Conservation (phyloP, 2,329 filamentous ascomycete species). For the Leptographium flavum region DNA sequence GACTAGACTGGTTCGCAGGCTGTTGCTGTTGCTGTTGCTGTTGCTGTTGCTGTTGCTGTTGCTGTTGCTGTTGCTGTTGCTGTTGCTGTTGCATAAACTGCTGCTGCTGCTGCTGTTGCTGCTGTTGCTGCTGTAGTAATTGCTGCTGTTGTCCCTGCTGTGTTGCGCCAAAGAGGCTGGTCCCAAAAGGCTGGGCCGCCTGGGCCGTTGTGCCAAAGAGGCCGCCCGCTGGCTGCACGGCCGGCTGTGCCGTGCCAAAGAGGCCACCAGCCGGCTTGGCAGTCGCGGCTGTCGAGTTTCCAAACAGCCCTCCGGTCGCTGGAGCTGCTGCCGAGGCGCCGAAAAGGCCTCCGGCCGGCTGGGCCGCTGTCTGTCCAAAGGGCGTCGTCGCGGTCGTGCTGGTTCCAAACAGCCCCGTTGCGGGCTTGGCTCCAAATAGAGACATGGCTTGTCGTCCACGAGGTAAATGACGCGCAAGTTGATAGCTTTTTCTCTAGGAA, state of each 20-base stretch:
- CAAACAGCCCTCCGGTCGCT: slow-evolving; percentile 19
- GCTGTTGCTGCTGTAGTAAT: slow-evolving; percentile 18
- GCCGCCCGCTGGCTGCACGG: slow-evolving; percentile 2
- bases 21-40: slow-evolving; percentile 21
- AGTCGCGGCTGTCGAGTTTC: slow-evolving; percentile 15
- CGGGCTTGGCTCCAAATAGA: slow-evolving; percentile 10
- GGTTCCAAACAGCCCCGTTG: slow-evolving; percentile 1
- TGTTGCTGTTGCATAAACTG: slow-evolving; percentile 27
- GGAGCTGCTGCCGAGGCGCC: neutral
- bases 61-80: slow-evolving; percentile 18
- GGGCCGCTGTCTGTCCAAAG: neutral
- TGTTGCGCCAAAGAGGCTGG: slow-evolving; percentile 4
- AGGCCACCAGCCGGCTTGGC: slow-evolving; percentile 16
- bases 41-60: slow-evolving; percentile 21
- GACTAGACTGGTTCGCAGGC: slow-evolving; percentile 24
- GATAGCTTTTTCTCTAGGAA: neutral
- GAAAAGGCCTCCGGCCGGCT: neutral
- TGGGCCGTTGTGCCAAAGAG: slow-evolving; percentile 6
- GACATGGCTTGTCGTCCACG: slow-evolving; percentile 7
- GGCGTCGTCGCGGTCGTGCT: neutral
- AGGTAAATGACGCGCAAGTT: neutral
- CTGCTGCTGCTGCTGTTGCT: slow-evolving; percentile 23
- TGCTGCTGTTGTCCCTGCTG: slow-evolving; percentile 6
- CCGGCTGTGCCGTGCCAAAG: slow-evolving; percentile 15
- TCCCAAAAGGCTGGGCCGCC: neutral